A percentile compares a stretch with the other conserved stretches of the same genome.
Evolutionary conservation across 129 eudicot species (phyloP).

Genomic region (Chrysanthemum lavandulifolium): DNA sequence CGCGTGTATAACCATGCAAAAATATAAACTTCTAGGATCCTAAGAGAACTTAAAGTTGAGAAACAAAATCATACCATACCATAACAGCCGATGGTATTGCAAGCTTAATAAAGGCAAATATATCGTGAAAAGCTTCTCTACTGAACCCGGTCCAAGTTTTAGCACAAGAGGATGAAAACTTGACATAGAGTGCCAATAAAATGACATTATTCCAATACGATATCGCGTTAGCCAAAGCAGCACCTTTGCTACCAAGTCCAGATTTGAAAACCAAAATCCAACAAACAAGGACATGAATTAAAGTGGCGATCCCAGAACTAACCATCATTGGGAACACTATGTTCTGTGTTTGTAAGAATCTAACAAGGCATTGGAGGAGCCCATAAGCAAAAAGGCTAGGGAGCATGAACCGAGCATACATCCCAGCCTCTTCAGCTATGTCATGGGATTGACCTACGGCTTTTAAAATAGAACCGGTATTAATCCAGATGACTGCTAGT

Average conservation of each 20-base stretch:
- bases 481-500: slow-evolving; percentile 64
- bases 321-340: slow-evolving; percentile 76
- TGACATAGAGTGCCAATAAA: slow-evolving; percentile 54
- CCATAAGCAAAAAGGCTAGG: slow-evolving; percentile 70
- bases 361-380: slow-evolving; percentile 63
- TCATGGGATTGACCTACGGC: slow-evolving; percentile 61
- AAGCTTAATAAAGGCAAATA: slow-evolving; percentile 50
- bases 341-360: slow-evolving; percentile 70
- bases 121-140: slow-evolving; percentile 50
- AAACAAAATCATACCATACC: slow-evolving; percentile 59
- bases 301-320: slow-evolving; percentile 51
- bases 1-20: not conserved
- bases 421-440: slow-evolving; percentile 62
- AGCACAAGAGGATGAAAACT: slow-evolving; percentile 61
- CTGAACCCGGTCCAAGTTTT: slow-evolving; percentile 78
- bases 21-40: not conserved
- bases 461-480: slow-evolving; percentile 59
- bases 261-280: slow-evolving; percentile 72
- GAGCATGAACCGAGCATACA: slow-evolving; percentile 61
- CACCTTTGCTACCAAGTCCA: slow-evolving; percentile 73
- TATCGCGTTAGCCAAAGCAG: slow-evolving; percentile 63
- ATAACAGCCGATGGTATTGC: slow-evolving; percentile 81
- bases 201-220: slow-evolving; percentile 70
- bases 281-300: slow-evolving; percentile 54
- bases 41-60: not conserved